phyloP scores from a whole-genome alignment of 2,329 filamentous ascomycete species.

The Aspergillus unguis region DNA sequence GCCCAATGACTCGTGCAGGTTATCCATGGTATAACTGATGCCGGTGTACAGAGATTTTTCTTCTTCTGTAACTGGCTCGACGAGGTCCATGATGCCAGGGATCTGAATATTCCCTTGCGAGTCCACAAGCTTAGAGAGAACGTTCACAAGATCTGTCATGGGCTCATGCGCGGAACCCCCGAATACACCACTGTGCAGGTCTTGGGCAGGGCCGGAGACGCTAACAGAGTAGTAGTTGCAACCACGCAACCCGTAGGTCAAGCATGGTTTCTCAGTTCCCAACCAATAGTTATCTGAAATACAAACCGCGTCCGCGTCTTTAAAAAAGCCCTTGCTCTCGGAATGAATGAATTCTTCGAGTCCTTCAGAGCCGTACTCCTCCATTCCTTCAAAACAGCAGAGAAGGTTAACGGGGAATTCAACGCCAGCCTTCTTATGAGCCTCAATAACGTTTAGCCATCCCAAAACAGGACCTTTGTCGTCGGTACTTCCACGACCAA shows the following conservation, averaged over 20 bases:
- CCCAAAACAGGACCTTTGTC: constrained; percentile 97
- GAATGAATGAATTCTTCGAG: constrained; percentile 89
- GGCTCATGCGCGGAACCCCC: constrained; percentile 95
- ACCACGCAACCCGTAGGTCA: constrained; percentile 94
- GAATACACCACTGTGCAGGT: constrained; percentile 95
- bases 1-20: constrained; percentile 86
- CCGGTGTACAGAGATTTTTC: constrained; percentile 83
- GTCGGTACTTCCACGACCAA: constrained; percentile 89
- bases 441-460: constrained; percentile 97
- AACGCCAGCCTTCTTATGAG: constrained; percentile 89
- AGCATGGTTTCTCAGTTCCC: constrained; percentile 94
- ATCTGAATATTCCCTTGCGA: constrained; percentile 89
- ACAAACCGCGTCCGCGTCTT: constrained; percentile 91
- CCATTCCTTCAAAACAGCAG: constrained; percentile 99
- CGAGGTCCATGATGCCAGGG: constrained; percentile 88
- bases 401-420: constrained; percentile 97
- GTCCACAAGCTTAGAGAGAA: constrained; percentile 82
- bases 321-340: constrained; percentile 92
- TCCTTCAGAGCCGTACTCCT: constrained; percentile 96
- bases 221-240: constrained; percentile 97
- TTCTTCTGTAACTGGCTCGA: constrained; percentile 80
- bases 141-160: constrained; percentile 88
- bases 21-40: constrained; percentile 95
- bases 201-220: constrained; percentile 84
- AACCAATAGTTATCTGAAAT: constrained; percentile 99